Percentiles rank a stretch among this genome's conserved stretches.
Conservation (phyloP, 306 rosid genomes). For the Senna siamea region DNA sequence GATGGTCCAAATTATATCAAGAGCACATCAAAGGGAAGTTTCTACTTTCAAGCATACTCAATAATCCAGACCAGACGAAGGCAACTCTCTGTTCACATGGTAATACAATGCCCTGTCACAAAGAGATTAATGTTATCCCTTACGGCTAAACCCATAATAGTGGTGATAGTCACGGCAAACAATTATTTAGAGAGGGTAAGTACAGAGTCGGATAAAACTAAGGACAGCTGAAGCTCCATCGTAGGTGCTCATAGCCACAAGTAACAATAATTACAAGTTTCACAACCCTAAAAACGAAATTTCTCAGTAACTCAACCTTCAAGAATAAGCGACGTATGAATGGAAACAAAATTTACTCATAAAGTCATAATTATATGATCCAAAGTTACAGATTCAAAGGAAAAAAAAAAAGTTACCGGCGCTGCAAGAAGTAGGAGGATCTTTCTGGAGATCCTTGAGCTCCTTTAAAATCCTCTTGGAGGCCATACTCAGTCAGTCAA, state of each 20-base stretch:
- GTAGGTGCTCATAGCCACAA: background rate
- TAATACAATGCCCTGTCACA: conserved; percentile 23
- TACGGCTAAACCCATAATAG: background rate
- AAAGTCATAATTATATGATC: background rate
- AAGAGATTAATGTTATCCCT: background rate
- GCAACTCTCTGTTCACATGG: background rate
- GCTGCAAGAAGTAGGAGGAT: conserved; percentile 85
- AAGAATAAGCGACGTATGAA: background rate
- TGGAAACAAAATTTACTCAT: background rate
- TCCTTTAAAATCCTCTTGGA: conserved; percentile 73
- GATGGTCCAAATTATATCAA: background rate
- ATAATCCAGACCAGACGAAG: conserved; percentile 21
- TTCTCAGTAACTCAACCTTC: conserved; percentile 1
- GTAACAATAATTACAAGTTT: background rate
- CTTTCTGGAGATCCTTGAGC: conserved; percentile 75
- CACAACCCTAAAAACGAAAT: background rate
- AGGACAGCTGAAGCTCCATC: background rate
- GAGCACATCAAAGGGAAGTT: background rate
- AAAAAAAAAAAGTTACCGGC: conserved; percentile 48
- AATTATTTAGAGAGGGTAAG: conserved; percentile 1
- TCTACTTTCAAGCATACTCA: conserved; percentile 6
- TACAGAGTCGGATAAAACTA: background rate
- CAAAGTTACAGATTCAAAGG: background rate
- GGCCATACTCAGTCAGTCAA: conserved; percentile 53
- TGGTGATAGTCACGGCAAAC: background rate